A percentile compares a stretch with the other conserved stretches of the same genome.
Conservation (phyloP, 31 red algal genomes). For the Odonthalia washingtoniensis region DNA sequence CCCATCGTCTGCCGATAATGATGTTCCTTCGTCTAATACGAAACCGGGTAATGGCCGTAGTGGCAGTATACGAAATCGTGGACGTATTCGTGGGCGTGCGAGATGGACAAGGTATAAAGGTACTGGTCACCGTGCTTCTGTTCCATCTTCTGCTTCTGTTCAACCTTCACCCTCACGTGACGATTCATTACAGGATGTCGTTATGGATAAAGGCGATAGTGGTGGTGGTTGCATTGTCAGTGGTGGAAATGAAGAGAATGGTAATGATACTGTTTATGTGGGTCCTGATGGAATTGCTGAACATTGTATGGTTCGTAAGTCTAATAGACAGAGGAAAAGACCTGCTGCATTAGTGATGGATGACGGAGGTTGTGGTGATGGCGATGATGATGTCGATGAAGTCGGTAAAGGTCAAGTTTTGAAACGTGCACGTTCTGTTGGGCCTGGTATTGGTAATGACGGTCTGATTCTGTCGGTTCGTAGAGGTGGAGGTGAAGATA, state of each 20-base stretch:
- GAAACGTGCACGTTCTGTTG: not conserved
- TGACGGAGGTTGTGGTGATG: no score
- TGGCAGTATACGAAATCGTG: slow-evolving; percentile 53
- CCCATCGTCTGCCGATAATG: not conserved
- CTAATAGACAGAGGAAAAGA: no score
- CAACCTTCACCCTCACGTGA: no score
- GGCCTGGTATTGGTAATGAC: not conserved
- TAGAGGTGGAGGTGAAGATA: not conserved
- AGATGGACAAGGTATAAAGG: slow-evolving; percentile 1
- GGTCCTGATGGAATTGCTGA: not conserved
- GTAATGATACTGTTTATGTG: not conserved
- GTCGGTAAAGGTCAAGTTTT: no score
- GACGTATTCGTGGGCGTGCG: slow-evolving; percentile 55
- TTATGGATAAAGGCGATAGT: not conserved
- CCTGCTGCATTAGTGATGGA: no score
- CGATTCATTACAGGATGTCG: not conserved
- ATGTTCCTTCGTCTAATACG: not conserved
- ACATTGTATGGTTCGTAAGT: not conserved
- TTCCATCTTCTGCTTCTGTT: not conserved
- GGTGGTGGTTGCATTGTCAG: not conserved
- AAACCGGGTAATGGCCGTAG: slow-evolving; percentile 32
- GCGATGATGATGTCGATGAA: no score
- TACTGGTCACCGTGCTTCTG: not conserved
- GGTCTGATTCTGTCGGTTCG: not conserved
- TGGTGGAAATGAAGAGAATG: not conserved